These are phyloP conservation scores for Diaporthe velutina DNA, from an alignment of 2,329 filamentous ascomycete species.

Conservation along the genomic window DNA sequence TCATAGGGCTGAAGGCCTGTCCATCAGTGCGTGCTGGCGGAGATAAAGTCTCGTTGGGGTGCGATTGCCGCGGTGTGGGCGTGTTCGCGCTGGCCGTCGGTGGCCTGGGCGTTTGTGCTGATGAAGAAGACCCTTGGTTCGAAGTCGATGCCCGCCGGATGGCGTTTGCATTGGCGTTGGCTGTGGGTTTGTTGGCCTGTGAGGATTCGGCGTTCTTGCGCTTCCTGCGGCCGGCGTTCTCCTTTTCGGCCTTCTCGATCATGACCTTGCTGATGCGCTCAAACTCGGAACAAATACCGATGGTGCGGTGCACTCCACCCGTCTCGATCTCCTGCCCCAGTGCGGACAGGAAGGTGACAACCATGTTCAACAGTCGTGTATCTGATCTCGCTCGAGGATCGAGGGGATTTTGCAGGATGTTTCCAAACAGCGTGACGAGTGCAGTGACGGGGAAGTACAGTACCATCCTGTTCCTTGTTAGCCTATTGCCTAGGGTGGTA, in stretches of 20 bases:
- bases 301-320: constrained; percentile 92
- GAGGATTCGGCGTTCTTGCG: constrained; percentile 72
- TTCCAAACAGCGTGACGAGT: constrained; percentile 94
- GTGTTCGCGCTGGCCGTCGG: constrained; percentile 45
- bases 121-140: constrained; percentile 46
- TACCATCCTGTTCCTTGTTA: constrained; percentile 75
- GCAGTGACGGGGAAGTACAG: constrained; percentile 97
- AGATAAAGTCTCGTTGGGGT: constrained; percentile 46
- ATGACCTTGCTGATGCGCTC: constrained; percentile 93
- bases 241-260: constrained; percentile 91
- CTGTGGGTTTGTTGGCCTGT: constrained; percentile 30
- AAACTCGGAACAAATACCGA: constrained; percentile 95
- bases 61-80: constrained; percentile 46
- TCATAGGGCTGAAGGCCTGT: constrained; percentile 55
- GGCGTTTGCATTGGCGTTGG: constrained; percentile 31
- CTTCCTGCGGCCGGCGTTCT: constrained; percentile 84
- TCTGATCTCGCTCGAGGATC: constrained; percentile 91
- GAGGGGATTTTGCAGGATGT: constrained; percentile 94
- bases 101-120: constrained; percentile 49
- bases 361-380: constrained; percentile 89
- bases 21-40: constrained; percentile 44
- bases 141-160: neutral
- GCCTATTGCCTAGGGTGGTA: neutral
- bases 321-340: constrained; percentile 91
- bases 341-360: constrained; percentile 91